A percentile compares a stretch with the other conserved stretches of the same genome.
Evolutionary conservation across 2,329 filamentous ascomycete species (phyloP).

Genomic region (Cladophialophora chaetospira): DNA sequence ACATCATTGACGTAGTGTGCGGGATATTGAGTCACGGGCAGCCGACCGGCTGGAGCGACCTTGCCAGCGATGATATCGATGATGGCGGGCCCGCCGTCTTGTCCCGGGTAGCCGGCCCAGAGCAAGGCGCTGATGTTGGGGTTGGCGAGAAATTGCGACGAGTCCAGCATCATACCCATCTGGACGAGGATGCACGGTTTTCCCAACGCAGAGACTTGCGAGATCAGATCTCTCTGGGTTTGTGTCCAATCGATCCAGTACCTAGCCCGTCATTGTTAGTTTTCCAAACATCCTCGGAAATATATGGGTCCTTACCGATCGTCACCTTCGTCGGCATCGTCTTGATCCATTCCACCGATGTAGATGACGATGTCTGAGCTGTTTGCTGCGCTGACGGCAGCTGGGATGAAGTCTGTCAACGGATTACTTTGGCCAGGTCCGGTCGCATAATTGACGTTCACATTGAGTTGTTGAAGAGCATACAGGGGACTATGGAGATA

Average conservation of each 20-base stretch:
- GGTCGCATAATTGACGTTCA: slow-evolving; percentile 49
- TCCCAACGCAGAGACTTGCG: slow-evolving; percentile 38
- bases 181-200: slow-evolving; percentile 47
- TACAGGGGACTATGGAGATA: slow-evolving; percentile 57
- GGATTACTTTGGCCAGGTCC: slow-evolving; percentile 31
- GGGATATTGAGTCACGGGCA: not conserved
- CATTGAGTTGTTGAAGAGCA: slow-evolving; percentile 50
- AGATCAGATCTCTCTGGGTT: slow-evolving; percentile 45
- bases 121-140: slow-evolving; percentile 43
- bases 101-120: slow-evolving; percentile 49
- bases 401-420: not conserved
- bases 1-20: slow-evolving; percentile 44
- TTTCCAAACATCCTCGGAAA: not conserved
- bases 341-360: slow-evolving; percentile 46
- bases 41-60: slow-evolving; percentile 35
- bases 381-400: slow-evolving; percentile 33
- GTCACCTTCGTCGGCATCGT: slow-evolving; percentile 43
- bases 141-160: slow-evolving; percentile 41
- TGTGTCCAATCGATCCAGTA: slow-evolving; percentile 44
- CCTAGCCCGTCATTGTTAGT: not conserved
- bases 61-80: slow-evolving; percentile 46
- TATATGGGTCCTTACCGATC: slow-evolving; percentile 38
- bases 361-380: slow-evolving; percentile 43
- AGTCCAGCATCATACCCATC: slow-evolving; percentile 47
- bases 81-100: slow-evolving; percentile 45